Conservation (phyloP, 192 early-diverging fungal genomes). For the Umbelopsis ramanniana region DNA sequence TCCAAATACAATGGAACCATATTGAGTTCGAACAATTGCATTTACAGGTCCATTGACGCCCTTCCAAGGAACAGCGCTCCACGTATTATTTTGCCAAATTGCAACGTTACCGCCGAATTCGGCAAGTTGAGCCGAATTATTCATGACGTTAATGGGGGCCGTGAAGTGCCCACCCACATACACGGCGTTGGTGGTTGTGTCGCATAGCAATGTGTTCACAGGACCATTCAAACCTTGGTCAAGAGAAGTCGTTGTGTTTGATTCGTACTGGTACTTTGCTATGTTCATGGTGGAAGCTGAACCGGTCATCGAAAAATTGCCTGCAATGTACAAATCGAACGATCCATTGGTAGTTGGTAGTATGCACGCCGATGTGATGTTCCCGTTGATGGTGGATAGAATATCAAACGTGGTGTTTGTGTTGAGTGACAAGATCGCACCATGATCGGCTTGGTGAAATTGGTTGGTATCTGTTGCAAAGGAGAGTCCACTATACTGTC, state of each 20-base stretch:
- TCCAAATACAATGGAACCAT: constrained; percentile 65
- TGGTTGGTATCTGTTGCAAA: constrained; percentile 35
- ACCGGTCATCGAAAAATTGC: constrained; percentile 30
- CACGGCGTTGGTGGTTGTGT: constrained; percentile 23
- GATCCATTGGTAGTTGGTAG: neutral
- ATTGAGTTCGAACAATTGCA: constrained; percentile 54
- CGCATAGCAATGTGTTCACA: constrained; percentile 38
- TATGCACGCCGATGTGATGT: constrained; percentile 30
- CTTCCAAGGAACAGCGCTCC: constrained; percentile 64
- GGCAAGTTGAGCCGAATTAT: constrained; percentile 12
- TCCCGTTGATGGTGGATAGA: constrained; percentile 28
- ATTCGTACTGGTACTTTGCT: constrained; percentile 17
- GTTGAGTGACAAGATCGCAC: constrained; percentile 29
- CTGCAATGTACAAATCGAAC: constrained; percentile 35
- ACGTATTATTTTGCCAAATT: constrained; percentile 38
- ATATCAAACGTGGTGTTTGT: constrained; percentile 28
- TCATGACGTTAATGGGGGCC: constrained; percentile 22
- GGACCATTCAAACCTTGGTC: constrained; percentile 37
- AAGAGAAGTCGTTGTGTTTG: constrained; percentile 19
- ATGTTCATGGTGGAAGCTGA: constrained; percentile 19
- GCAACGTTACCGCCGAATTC: constrained; percentile 33
- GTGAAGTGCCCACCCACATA: constrained; percentile 40
- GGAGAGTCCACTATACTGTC: constrained; percentile 34
- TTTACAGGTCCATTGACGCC: constrained; percentile 72
- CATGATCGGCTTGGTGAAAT: constrained; percentile 21